Evolutionary conservation across 805 yeast species (phyloP).

Genomic region (Yarrowia sp.): DNA sequence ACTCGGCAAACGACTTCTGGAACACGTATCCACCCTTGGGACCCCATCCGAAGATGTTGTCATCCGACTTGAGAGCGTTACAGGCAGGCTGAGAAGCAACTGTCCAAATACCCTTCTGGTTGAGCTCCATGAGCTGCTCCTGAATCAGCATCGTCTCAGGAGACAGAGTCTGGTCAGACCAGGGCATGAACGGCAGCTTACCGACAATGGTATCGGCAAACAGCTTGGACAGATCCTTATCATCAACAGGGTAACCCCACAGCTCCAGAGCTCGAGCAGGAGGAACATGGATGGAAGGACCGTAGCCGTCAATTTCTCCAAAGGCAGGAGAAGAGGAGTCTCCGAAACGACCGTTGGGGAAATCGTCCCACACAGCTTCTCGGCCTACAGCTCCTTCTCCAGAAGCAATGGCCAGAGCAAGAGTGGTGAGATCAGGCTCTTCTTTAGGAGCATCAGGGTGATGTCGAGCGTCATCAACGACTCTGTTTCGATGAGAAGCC

Average conservation of each 20-base stretch:
- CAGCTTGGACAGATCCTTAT: slow-evolving; percentile 59
- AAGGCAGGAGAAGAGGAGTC: slow-evolving; percentile 94
- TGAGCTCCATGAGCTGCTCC: slow-evolving; percentile 80
- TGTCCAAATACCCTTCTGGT: slow-evolving; percentile 73
- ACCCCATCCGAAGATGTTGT: slow-evolving; percentile 96
- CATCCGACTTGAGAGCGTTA: slow-evolving; percentile 72
- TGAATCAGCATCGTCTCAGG: slow-evolving; percentile 92
- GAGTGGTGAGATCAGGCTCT: slow-evolving; percentile 35
- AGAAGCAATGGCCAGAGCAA: slow-evolving; percentile 68
- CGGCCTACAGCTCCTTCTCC: slow-evolving; percentile 83
- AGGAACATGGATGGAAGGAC: slow-evolving; percentile 80
- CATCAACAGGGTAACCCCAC: slow-evolving; percentile 76
- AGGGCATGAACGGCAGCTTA: slow-evolving; percentile 77
- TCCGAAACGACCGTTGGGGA: slow-evolving; percentile 93
- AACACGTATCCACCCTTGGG: slow-evolving; percentile 83
- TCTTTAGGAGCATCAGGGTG: slow-evolving; percentile 24
- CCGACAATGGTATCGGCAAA: slow-evolving; percentile 73
- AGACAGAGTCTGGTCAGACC: slow-evolving; percentile 83
- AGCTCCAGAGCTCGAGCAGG: slow-evolving; percentile 61
- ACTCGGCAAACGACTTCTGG: slow-evolving; percentile 91
- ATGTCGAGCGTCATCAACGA: slow-evolving; percentile 38
- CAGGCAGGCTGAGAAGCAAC: slow-evolving; percentile 96
- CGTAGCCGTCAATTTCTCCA: slow-evolving; percentile 97
- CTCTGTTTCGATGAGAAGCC: slow-evolving; percentile 45
- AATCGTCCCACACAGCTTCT: slow-evolving; percentile 96